Conservation (phyloP, 495 filamentous ascomycete species). For the Xylaria flabelliformis region DNA sequence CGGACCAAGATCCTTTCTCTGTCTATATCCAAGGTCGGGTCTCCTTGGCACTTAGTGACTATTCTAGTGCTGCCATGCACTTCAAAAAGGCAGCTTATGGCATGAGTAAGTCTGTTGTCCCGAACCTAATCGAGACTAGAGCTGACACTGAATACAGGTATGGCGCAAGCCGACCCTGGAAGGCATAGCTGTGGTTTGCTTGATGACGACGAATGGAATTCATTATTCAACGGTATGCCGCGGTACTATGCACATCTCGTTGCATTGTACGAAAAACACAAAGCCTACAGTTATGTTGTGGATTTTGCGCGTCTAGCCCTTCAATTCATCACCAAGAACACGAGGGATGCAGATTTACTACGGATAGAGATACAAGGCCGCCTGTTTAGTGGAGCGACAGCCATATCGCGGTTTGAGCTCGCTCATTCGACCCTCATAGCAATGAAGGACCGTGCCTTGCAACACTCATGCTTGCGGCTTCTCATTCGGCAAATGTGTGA, state of each 20-base stretch:
- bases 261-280: constrained; percentile 76
- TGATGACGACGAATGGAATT: constrained; percentile 70
- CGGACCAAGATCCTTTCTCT: constrained; percentile 70
- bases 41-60: constrained; percentile 73
- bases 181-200: constrained; percentile 66
- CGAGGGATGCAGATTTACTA: constrained; percentile 48
- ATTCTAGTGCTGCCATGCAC: constrained; percentile 71
- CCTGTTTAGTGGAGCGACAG: constrained; percentile 79
- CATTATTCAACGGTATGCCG: constrained; percentile 76
- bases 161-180: constrained; percentile 39
- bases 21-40: constrained; percentile 87
- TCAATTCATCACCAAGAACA: constrained; percentile 58
- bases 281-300: constrained; percentile 76
- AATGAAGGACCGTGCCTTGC: constrained; percentile 71
- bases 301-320: constrained; percentile 85
- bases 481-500: constrained; percentile 76
- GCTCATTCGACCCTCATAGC: constrained; percentile 80
- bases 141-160: constrained; percentile 33
- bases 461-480: constrained; percentile 65
- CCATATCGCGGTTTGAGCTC: constrained; percentile 77
- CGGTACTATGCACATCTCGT: constrained; percentile 89
- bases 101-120: constrained; percentile 65
- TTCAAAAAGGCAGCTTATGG: constrained; percentile 86
- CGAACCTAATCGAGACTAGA: not conserved
- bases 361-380: constrained; percentile 77